Base-by-base conservation (phyloP, 2,329 filamentous ascomycete species). In the Cryphonectria radicalis region DNA sequence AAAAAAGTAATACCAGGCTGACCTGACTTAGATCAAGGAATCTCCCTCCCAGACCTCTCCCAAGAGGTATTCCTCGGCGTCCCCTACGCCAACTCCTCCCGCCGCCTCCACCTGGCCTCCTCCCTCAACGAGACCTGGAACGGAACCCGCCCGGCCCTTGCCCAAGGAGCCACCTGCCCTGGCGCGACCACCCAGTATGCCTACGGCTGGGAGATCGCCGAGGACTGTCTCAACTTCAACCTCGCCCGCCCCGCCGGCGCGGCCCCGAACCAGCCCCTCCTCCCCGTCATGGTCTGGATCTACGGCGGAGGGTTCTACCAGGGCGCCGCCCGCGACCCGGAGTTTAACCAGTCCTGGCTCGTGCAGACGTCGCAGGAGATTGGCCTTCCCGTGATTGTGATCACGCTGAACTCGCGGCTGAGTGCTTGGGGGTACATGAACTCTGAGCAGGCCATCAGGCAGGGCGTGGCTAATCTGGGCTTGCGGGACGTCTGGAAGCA, bases 211-310 rank as follows among this genome's bases (percentile, higher is more conserved):
- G 72, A 79, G 3, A 75, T 82, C 43, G 83, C 80, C 0, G 80
- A 82, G 70, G 77, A 81, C 63, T 81, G 81, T 62, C 67, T 82
- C 22, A 80, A 80, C 63, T 73, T 82, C 10, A 80, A 81, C 53
- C 75, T 82, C 14, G 79, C 75, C 10, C 75, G 80, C 7, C 81
- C 80, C 0, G 74, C 70, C 19, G 75, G 76, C 28, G 25, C 22
- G 32, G 40, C 32, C 19, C n/a, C 60, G 4, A 46, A 40, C n/a
- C 42, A 46, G 10, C 35, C 14, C 28, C 40, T 71, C 28, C 40
- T 71, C 14, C 70, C 70, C 37, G 70, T 71, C 32, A 68, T 71
- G 67, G 63, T 65, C 40, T 65, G 63, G 63, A 65, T 65, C 25
- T 65, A 65, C 63, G 63, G 63, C 25, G 63, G 63, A 3, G 63